Conservation (phyloP, 352 stramenopile species). For the Phytophthora cajani region DNA sequence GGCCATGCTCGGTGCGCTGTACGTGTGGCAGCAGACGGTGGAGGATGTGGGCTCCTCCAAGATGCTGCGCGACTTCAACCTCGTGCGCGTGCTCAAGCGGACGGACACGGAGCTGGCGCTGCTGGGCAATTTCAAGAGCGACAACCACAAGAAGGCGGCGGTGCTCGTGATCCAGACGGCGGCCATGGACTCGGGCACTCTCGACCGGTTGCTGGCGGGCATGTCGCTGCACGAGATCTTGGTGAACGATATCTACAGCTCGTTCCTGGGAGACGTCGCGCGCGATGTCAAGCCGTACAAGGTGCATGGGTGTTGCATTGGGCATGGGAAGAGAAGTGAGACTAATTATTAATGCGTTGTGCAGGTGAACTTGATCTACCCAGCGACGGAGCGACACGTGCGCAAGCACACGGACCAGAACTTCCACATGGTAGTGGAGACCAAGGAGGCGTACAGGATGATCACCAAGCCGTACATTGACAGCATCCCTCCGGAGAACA, state of each 20-base stretch:
- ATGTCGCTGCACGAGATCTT: conserved; percentile 79
- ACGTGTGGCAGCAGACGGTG: conserved; percentile 34
- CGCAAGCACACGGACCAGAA: conserved; percentile 85
- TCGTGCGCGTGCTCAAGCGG: conserved; percentile 72
- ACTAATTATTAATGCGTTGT: neutral
- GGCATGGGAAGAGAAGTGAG: neutral
- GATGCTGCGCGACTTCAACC: conserved; percentile 60
- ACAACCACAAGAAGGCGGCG: conserved; percentile 62
- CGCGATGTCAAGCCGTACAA: conserved; percentile 79
- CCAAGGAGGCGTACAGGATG: conserved; percentile 73
- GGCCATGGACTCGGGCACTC: conserved; percentile 55
- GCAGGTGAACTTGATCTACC: conserved; percentile 85
- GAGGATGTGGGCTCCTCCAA: conserved; percentile 37
- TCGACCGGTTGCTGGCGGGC: conserved; percentile 48
- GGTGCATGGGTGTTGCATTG: conserved; percentile 30
- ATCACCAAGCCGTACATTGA: conserved; percentile 83
- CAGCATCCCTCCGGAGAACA: conserved; percentile 72
- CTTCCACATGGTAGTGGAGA: conserved; percentile 88
- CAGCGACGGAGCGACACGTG: conserved; percentile 80
- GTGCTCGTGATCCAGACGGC: conserved; percentile 78
- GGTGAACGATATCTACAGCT: conserved; percentile 87
- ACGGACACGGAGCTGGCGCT: conserved; percentile 72
- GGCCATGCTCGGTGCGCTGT: conserved; percentile 44
- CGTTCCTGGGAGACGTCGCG: conserved; percentile 72
- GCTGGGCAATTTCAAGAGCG: conserved; percentile 72